These are phyloP conservation scores for Coemansia sp. DNA, from an alignment of 192 early-diverging fungal species.

Conservation along the genomic window DNA sequence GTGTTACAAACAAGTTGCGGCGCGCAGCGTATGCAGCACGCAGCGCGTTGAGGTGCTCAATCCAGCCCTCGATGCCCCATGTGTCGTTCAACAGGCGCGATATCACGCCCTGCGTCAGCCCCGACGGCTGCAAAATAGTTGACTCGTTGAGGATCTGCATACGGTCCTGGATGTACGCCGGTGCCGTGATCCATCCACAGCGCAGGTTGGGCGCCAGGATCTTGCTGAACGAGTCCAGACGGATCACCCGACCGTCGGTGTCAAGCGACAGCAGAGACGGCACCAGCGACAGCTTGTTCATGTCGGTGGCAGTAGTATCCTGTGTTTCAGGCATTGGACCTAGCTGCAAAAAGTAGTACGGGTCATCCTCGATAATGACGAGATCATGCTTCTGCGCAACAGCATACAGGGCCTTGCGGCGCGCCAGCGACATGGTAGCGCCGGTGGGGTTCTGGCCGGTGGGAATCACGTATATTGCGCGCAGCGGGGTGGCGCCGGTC, in stretches of 20 bases:
- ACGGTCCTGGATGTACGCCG: conserved; percentile 66
- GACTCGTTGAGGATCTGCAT: conserved; percentile 80
- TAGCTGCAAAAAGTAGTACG: conserved; percentile 89
- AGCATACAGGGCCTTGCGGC: conserved; percentile 77
- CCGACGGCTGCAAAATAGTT: conserved; percentile 84
- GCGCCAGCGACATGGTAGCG: conserved; percentile 69
- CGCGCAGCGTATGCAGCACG: conserved; percentile 70
- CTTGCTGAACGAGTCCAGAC: conserved; percentile 93
- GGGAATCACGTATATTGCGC: conserved; percentile 76
- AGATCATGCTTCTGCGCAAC: conserved; percentile 75
- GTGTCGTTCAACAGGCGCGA: conserved; percentile 67
- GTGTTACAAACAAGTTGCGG: conserved; percentile 66
- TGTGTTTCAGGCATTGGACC: conserved; percentile 12
- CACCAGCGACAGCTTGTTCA: conserved; percentile 29
- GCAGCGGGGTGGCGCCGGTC: conserved; percentile 42
- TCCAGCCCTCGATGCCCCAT: conserved; percentile 81
- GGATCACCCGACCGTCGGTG: conserved; percentile 81
- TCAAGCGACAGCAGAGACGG: conserved; percentile 88
- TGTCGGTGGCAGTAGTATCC: not conserved
- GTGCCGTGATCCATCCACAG: conserved; percentile 76
- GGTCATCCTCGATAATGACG: conserved; percentile 93
- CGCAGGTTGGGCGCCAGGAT: conserved; percentile 86
- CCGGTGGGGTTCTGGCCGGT: conserved; percentile 91
- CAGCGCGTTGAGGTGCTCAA: conserved; percentile 66
- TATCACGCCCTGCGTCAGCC: conserved; percentile 76